Evolutionary conservation across 192 early-diverging fungal genomes (phyloP), one percentile per base, ranked within the genome.

Genomic region (Podila epigama): DNA sequence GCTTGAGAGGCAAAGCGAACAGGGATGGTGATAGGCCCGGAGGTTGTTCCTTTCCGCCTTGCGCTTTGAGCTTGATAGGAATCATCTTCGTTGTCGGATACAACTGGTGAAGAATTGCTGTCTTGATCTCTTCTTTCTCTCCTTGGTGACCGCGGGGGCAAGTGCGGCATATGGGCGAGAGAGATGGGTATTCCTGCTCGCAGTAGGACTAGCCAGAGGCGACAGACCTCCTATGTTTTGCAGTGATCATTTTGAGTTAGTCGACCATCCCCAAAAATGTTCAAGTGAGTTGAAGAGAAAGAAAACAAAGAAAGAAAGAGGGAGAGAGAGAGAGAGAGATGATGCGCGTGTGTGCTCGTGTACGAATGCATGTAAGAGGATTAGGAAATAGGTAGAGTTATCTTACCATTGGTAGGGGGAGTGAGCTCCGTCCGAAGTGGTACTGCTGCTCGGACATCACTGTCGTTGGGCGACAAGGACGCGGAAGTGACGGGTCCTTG

Each of bases 81-180:
- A 29, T 77, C 73, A 3, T 77, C 73, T n/a, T 77, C 73, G 40
- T 77, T 77, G 16, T 77, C 73, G 2, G 73, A 77, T 1, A 29
- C 55, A 15, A 60, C 35, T 0, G 70, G 70, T 5, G 70, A 66
- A 0, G 34, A 60, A 54, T 37, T 54, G 29, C 5, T 48, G 15
- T 54, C 29, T 5, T 67, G 63, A 18, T 77, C 72, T 39, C 44
- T 36, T 13, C 73, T 59, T 60, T 77, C 73, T 7, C 73, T 66
- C 35, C 73, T 51, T 13, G 73, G 73, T 10, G 73, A 77, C n/a
- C 73, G 25, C 5, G 73, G 60, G 6, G 73, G 73, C 11, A 68
- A 33, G 9, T 68, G 66, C 1, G 73, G 73, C 73, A 77, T 77
- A 10, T 62, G 66, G n/a, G 73, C 32, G 58, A 75, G 50, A 22